phyloP scores from a whole-genome alignment of 2,329 filamentous ascomycete genomes.

The Graphium sp. region DNA sequence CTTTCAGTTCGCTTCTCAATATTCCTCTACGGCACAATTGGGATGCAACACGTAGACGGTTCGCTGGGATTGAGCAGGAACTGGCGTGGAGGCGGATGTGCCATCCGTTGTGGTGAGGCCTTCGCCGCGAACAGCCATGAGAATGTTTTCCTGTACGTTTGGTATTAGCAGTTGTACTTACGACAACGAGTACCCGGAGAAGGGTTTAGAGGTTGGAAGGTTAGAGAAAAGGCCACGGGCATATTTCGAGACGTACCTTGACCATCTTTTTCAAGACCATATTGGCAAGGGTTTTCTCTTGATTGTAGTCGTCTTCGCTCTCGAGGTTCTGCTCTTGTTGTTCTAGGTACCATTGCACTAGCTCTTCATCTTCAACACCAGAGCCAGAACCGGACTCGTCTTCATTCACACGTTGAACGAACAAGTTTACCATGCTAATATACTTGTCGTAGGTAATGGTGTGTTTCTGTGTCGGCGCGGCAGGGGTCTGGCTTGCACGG shows the following conservation, averaged over 20 bases:
- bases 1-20: no score
- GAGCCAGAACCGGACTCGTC: slow-evolving; percentile 64
- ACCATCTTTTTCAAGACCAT: slow-evolving; percentile 95
- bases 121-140: slow-evolving; percentile 61
- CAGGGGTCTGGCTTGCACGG: background rate
- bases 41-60: slow-evolving; percentile 83
- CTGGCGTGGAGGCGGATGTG: slow-evolving; percentile 23
- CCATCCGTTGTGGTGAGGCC: slow-evolving; percentile 31
- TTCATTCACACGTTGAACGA: slow-evolving; percentile 70
- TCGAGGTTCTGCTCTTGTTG: slow-evolving; percentile 72
- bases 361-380: slow-evolving; percentile 67
- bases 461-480: slow-evolving; percentile 39
- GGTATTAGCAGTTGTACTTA: slow-evolving; percentile 23
- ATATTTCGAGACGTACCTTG: slow-evolving; percentile 52
- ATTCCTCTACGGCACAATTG: slow-evolving; percentile 70
- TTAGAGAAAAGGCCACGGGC: slow-evolving; percentile 1
- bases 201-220: background rate
- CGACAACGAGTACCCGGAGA: background rate
- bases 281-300: slow-evolving; percentile 53
- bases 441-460: slow-evolving; percentile 96
- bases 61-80: slow-evolving; percentile 17
- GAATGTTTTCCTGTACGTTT: slow-evolving; percentile 61
- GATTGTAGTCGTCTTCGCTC: slow-evolving; percentile 64
- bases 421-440: slow-evolving; percentile 70
- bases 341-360: slow-evolving; percentile 84